Base-by-base conservation (phyloP, 495 filamentous ascomycete species). In the Niebla homalea region DNA sequence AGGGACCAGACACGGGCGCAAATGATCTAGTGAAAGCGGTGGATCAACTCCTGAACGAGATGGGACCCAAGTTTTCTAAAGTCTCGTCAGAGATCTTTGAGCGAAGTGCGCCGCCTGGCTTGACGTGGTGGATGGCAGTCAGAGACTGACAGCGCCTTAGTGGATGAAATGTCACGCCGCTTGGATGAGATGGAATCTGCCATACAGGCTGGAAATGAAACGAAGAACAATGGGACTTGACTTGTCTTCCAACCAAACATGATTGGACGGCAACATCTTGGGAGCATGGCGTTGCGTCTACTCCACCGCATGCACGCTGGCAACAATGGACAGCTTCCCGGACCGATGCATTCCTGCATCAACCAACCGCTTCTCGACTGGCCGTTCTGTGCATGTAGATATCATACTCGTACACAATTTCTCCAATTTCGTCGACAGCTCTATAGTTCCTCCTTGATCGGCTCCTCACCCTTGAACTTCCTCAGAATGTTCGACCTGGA, bases 151-250 rank as follows among this genome's bases (percentile, higher is more conserved):
- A 7, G 14, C 3, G 29, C 7, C 36, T 26, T 54, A 95, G 89
- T 97, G 81, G 90, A 97, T 58, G 92, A 95, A 49, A 96, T 97
- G 90, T 82, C 87, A 12, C 74, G 82, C 52, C 83, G 90, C 16
- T 67, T 97, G 4, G 90, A 97, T 62, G 85, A 83, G 44, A 76
- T 97, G 32, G 90, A 97, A 64, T 73, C 83, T 38, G 81, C 82
- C 16, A 66, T 89, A 29, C 71, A 76, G 57, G 67, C 70, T 10
- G 70, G 63, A 47, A 70, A 70, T 46, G 70, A 75, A 25, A 73
- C 49, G 16, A 42, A 16, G 12, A 50, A 37, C 36, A 50, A 23
- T 23, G 55, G 43, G 18, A 40, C 20, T 43, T 43, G 42, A 54
- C 11, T 11, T 8, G 19, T 14, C 12, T 6, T 41, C 14, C 12